Evolutionary conservation across 108 stramenopile species (phyloP), one percentile per base, ranked within the genome.

Genomic region (Bacterosira constricta): DNA sequence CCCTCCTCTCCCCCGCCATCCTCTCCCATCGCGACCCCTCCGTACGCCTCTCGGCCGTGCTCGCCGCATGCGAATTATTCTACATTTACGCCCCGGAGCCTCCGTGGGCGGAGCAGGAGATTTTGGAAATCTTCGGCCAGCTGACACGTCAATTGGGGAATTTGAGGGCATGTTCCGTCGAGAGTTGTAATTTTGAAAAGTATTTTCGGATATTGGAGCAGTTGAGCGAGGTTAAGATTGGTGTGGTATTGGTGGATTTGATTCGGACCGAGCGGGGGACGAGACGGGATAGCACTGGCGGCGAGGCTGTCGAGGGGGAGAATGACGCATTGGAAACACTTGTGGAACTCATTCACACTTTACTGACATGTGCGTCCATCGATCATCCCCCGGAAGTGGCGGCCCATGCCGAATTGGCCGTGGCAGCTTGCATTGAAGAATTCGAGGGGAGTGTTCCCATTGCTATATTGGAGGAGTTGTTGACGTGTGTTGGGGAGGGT

Each of bases 1-100:
- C 66, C 12, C 69, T 94, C 56, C 83, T 78, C 26, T 32, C 52
- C 9, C 30, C 44, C 49, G 15, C 49, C 37, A 68, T 60, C 67
- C 66, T 92, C 51, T 53, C 81, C 12, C 89, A 88, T 71, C 55
- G 63, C 4, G 90, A 92, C 79, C 87, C 87, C 72, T 79, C 86
- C 45, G 79, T 95, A 9, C 87, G 94, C 8, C 77, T 93, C 38
- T 71, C 78, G 51, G 74, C 88, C 0, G 80, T 86, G 27, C 68
- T 87, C 1, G 84, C 77, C 20, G 89, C 86, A 54, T 78, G 87
- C 66, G 94, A 95, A 51, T 52, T 95, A 34, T 90, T 95, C 63
- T 73, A 85, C 58, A 32, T 90, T n/a, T 93, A 89, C 71, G 94
- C 91, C 4, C 94, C 94, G 6, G 81, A 88, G 9, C 86, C 89